Conservation (phyloP, 2,329 filamentous ascomycete species). For the Xylariaceae sp. region DNA sequence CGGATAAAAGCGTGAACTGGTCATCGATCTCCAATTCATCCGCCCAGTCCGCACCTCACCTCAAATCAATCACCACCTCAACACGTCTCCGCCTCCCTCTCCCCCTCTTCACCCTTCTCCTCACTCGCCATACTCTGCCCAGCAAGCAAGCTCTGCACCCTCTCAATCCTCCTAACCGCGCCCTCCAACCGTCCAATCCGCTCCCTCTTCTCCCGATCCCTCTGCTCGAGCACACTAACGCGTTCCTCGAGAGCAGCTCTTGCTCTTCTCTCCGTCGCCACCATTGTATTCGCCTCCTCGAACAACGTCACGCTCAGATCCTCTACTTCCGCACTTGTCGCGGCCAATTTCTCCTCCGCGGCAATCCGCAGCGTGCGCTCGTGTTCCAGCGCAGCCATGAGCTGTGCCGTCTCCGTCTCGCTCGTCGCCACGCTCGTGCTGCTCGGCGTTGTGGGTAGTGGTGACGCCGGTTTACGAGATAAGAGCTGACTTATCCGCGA, state of each 20-base stretch:
- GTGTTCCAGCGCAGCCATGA: slow-evolving; percentile 59
- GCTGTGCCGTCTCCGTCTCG: slow-evolving; percentile 15
- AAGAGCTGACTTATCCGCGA: slow-evolving; percentile 32
- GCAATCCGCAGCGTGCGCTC: slow-evolving; percentile 63
- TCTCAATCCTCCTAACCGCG: slow-evolving; percentile 65
- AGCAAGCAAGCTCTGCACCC: slow-evolving; percentile 58
- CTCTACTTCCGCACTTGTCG: slow-evolving; percentile 68
- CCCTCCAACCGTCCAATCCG: slow-evolving; percentile 66
- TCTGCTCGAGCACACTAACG: slow-evolving; percentile 60
- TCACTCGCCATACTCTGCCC: slow-evolving; percentile 19
- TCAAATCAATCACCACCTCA: neutral
- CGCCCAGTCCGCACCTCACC: neutral
- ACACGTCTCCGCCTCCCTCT: neutral
- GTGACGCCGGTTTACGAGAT: slow-evolving; percentile 15
- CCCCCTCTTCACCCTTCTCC: neutral
- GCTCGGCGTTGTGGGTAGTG: no score
- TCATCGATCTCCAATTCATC: neutral
- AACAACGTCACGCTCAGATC: slow-evolving; percentile 72
- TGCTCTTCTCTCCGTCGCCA: slow-evolving; percentile 67
- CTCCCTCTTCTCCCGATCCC: slow-evolving; percentile 64
- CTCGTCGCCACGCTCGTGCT: neutral
- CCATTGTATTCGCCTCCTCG: slow-evolving; percentile 84
- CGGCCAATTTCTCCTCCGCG: slow-evolving; percentile 62
- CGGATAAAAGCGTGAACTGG: no score
- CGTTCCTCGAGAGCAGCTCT: slow-evolving; percentile 66